Conservation (phyloP, 129 eudicot genomes). For the Escallonia herrerae region DNA sequence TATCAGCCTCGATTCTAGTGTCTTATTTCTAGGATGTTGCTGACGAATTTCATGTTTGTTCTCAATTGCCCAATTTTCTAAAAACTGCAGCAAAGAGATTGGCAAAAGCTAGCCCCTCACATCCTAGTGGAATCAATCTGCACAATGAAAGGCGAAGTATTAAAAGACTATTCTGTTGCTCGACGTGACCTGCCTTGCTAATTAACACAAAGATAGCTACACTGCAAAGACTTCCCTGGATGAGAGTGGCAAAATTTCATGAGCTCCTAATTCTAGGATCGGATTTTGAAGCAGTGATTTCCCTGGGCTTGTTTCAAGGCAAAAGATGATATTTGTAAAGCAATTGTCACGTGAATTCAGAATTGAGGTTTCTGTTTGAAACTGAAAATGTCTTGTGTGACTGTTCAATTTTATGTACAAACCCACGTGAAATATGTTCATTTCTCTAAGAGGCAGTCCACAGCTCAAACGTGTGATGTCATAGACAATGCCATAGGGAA, state of each 20-base stretch:
- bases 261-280: background rate
- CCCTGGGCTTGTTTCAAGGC: background rate
- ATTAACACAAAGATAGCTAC: background rate
- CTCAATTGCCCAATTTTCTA: background rate
- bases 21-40: too few species aligned
- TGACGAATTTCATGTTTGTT: background rate
- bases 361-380: too few species aligned
- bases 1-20: too few species aligned
- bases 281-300: background rate
- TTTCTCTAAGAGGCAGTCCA: too few species aligned
- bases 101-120: constrained; percentile 9
- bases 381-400: too few species aligned
- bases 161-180: constrained; percentile 20
- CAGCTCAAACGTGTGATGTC: too few species aligned
- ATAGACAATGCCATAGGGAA: too few species aligned
- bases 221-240: background rate
- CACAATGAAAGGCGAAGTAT: background rate
- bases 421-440: too few species aligned
- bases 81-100: constrained; percentile 20
- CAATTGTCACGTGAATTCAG: background rate
- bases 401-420: too few species aligned
- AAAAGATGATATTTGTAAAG: background rate
- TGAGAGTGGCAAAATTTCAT: background rate
- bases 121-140: constrained; percentile 21
- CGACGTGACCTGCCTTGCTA: constrained; percentile 6